Evolutionary conservation across 371 early-diverging fungal genomes (phyloP).

Genomic region (Entomophthora muscae): DNA sequence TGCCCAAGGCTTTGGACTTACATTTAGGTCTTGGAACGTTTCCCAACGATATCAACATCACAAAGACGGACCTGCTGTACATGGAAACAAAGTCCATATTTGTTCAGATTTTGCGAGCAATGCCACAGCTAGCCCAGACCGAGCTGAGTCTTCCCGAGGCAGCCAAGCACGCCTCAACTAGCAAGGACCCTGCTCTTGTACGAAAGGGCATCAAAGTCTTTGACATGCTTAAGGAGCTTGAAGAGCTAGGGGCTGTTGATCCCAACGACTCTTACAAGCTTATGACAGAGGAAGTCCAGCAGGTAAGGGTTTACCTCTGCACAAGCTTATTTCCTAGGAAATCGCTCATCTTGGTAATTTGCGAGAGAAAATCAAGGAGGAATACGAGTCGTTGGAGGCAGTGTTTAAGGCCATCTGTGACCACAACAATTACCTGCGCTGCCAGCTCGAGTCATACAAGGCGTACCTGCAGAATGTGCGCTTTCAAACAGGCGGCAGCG

Average conservation of each 20-base stretch:
- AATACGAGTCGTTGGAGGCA: constrained; percentile 49
- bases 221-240: constrained; percentile 78
- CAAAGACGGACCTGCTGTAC: constrained; percentile 81
- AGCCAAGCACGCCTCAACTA: constrained; percentile 70
- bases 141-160: constrained; percentile 43
- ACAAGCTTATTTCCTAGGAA: too few species aligned
- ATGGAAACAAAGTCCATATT: constrained; percentile 87
- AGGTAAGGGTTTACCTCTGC: too few species aligned
- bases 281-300: constrained; percentile 70
- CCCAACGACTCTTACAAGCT: constrained; percentile 53
- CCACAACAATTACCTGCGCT: constrained; percentile 77
- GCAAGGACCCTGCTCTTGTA: constrained; percentile 67
- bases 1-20: too few species aligned
- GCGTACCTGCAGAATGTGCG: constrained; percentile 89
- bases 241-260: constrained; percentile 56
- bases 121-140: constrained; percentile 35
- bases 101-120: constrained; percentile 77
- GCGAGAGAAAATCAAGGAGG: constrained; percentile 65
- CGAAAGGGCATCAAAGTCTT: constrained; percentile 83
- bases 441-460: constrained; percentile 85
- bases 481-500: constrained; percentile 41
- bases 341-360: constrained; percentile 76
- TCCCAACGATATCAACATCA: constrained; percentile 51
- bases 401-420: constrained; percentile 85
- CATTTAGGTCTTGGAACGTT: constrained; percentile 6